Conservation (phyloP, 345 rosid genomes). For the Erodium maritimum region DNA sequence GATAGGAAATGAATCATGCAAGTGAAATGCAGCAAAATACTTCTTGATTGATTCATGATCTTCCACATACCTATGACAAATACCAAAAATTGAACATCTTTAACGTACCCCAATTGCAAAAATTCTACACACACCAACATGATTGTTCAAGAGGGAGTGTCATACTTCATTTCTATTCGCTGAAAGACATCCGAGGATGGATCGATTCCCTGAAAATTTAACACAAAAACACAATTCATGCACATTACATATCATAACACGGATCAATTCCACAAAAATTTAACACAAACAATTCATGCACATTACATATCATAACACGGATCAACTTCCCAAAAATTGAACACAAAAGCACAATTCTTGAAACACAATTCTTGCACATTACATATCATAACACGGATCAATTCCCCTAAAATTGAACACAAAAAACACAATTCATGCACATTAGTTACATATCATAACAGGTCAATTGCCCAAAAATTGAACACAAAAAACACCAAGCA, state of each 20-base stretch:
- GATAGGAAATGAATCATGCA: slow-evolving; percentile 34
- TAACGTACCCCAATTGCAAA: neutral
- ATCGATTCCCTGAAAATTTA: slow-evolving; percentile 40
- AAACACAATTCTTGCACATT: neutral
- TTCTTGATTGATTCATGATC: slow-evolving; percentile 65
- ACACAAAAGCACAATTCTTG: neutral
- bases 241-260: neutral
- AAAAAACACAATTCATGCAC: no score
- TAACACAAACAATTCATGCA: neutral
- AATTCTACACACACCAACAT: neutral
- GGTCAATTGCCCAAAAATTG: no score
- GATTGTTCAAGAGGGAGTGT: neutral
- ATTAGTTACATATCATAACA: no score
- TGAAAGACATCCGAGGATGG: slow-evolving; percentile 46
- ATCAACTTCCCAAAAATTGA: no score
- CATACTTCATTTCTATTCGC: slow-evolving; percentile 74
- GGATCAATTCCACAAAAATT: no score
- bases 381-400: neutral
- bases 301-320: no score
- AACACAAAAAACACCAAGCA: no score
- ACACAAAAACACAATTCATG: neutral
- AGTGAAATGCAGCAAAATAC: slow-evolving; percentile 85
- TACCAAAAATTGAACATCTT: neutral
- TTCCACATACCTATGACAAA: slow-evolving; percentile 50
- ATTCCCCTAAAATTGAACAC: no score